These are phyloP conservation scores for Podila clonocystis DNA, from an alignment of 192 early-diverging fungal genomes.

Conservation along the genomic window DNA sequence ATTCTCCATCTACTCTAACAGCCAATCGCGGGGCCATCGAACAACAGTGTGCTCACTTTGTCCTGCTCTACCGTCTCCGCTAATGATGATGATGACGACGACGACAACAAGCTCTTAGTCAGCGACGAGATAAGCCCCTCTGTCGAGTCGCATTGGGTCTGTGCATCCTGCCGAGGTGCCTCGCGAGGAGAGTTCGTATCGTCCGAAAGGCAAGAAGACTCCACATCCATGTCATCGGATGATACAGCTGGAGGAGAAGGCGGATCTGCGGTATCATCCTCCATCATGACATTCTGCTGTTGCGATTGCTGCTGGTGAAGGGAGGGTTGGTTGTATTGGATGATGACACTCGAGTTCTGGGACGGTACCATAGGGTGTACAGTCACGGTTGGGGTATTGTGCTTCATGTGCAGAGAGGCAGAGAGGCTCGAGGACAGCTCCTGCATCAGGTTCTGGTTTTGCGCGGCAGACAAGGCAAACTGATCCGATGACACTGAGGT, in stretches of 20 bases:
- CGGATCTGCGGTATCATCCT: conserved; percentile 31
- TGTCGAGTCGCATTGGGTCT: conserved; percentile 11
- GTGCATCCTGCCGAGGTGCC: conserved; percentile 4
- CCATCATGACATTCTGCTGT: conserved; percentile 15
- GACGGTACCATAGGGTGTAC: no score
- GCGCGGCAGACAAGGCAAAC: no score
- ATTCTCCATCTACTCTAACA: neutral
- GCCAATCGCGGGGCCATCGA: conserved; percentile 6
- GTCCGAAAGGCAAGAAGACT: conserved; percentile 17
- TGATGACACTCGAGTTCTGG: neutral
- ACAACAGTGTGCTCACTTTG: conserved; percentile 11
- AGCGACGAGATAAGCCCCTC: neutral
- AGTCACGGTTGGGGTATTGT: neutral
- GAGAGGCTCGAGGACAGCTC: conserved; percentile 6
- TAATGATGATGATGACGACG: neutral
- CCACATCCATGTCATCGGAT: conserved; percentile 49
- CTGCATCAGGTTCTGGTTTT: conserved; percentile 24
- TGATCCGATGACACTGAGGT: neutral
- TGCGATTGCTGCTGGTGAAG: conserved; percentile 1
- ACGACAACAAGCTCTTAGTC: neutral
- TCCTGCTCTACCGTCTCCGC: neutral
- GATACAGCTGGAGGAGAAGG: conserved; percentile 41
- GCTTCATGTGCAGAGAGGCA: conserved; percentile 9
- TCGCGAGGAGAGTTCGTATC: conserved; percentile 4
- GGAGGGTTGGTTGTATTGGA: neutral